phyloP scores from a whole-genome alignment of 228 moss, liverwort and hornwort species.

The Sphagnum fallax region DNA sequence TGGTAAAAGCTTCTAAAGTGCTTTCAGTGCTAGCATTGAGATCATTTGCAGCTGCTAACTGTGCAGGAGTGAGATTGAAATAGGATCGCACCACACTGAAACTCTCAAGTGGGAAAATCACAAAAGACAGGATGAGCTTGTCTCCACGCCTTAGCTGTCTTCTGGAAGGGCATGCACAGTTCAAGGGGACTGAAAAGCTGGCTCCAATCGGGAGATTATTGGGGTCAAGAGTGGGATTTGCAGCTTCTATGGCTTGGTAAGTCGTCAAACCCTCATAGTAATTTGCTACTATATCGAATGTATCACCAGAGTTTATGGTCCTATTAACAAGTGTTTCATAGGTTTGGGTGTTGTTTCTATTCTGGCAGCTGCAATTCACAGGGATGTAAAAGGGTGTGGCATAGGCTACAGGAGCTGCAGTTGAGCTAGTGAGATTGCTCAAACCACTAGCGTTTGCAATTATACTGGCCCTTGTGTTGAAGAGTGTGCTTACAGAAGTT shows the following conservation, averaged over 20 bases:
- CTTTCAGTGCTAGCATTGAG: neutral
- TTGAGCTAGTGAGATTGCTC: neutral
- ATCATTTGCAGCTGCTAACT: slow-evolving; percentile 36
- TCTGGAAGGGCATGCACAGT: slow-evolving; percentile 28
- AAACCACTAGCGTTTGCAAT: slow-evolving; percentile 8
- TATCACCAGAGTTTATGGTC: slow-evolving; percentile 27
- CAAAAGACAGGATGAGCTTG: slow-evolving; percentile 40
- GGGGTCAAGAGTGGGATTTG: slow-evolving; percentile 7
- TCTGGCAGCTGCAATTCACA: slow-evolving; percentile 23
- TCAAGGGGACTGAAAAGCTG: slow-evolving; percentile 15
- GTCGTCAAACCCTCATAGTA: slow-evolving; percentile 16
- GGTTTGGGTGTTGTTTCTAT: slow-evolving; percentile 9
- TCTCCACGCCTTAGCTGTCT: slow-evolving; percentile 11
- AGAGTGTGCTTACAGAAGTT: slow-evolving; percentile 8
- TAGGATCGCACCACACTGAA: slow-evolving; percentile 6
- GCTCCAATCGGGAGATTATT: slow-evolving; percentile 4
- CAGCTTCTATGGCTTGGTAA: slow-evolving; percentile 4
- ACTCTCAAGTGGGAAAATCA: slow-evolving; percentile 17
- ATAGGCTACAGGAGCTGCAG: slow-evolving; percentile 12
- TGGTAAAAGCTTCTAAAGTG: slow-evolving; percentile 10
- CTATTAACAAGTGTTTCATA: slow-evolving; percentile 20
- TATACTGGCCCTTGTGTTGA: neutral
- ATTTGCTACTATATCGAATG: slow-evolving; percentile 4
- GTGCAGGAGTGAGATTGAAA: slow-evolving; percentile 30
- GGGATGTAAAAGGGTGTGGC: slow-evolving; percentile 14